Conservation (phyloP, 441 rosid species). For the Pelargonium australe region DNA sequence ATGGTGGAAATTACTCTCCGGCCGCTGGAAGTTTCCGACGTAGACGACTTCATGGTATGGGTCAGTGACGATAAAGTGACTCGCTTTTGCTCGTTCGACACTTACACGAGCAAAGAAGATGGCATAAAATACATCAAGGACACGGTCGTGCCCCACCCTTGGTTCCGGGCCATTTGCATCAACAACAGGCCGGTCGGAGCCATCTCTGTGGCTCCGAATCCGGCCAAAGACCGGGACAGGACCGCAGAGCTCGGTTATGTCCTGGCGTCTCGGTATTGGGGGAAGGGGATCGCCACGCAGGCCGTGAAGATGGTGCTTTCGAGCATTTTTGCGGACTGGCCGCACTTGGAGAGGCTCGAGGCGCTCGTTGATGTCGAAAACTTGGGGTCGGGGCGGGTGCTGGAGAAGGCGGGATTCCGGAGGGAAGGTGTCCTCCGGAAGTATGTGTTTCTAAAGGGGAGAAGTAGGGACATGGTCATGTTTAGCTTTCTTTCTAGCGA, state of each 20-base stretch:
- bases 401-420: conserved; percentile 56
- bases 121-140: conserved; percentile 33
- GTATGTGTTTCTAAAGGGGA: conserved; percentile 34
- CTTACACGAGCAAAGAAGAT: conserved; percentile 45
- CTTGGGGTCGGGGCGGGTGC: conserved; percentile 51
- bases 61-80: conserved; percentile 43
- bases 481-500: conserved; percentile 62
- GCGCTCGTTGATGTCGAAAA: conserved; percentile 59
- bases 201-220: conserved; percentile 37
- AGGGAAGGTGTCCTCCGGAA: conserved; percentile 63
- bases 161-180: conserved; percentile 56
- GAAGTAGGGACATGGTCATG: conserved; percentile 45
- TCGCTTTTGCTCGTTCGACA: conserved; percentile 48
- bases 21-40: conserved; percentile 39
- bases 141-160: conserved; percentile 43
- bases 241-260: conserved; percentile 52
- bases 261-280: conserved; percentile 46
- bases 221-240: conserved; percentile 32
- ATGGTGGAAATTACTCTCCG: conserved; percentile 27
- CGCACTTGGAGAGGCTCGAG: conserved; percentile 60
- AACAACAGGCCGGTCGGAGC: conserved; percentile 46
- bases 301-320: conserved; percentile 40
- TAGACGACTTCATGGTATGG: conserved; percentile 77
- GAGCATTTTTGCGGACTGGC: conserved; percentile 39
- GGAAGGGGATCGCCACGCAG: conserved; percentile 53